Evolutionary conservation across 495 filamentous ascomycete genomes (phyloP).

Genomic region (Xylaria castorea): DNA sequence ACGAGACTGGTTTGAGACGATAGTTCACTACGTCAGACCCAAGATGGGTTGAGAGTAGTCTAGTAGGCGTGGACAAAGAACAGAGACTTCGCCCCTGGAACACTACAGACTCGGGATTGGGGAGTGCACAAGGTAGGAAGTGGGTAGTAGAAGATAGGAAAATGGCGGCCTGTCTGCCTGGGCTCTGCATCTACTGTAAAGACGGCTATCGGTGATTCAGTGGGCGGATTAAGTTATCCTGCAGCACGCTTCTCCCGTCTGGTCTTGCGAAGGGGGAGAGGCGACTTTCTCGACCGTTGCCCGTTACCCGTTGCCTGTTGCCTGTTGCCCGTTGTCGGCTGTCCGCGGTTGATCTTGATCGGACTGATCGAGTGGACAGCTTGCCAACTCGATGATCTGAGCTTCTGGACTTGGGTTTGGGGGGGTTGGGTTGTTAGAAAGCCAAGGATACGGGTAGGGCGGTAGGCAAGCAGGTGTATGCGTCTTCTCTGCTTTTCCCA

Average conservation of each 20-base stretch:
- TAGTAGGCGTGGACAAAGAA: conserved; percentile 19
- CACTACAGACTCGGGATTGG: not conserved
- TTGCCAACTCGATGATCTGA: not conserved
- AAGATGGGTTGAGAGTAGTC: conserved; percentile 22
- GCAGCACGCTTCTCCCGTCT: conserved; percentile 12
- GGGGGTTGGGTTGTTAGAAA: not conserved
- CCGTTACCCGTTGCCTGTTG: not conserved
- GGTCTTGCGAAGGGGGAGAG: not conserved
- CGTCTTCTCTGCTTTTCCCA: conserved; percentile 3
- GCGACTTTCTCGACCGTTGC: conserved; percentile 3
- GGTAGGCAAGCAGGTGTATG: conserved; percentile 14
- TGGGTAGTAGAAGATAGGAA: conserved; percentile 23
- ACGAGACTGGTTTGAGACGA: not conserved
- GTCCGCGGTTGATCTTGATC: not conserved
- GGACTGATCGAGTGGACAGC: not conserved
- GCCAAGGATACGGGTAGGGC: not conserved
- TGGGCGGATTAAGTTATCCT: conserved; percentile 15
- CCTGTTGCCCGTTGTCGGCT: conserved; percentile 1
- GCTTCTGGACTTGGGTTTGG: conserved; percentile 3
- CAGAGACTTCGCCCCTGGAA: conserved; percentile 34
- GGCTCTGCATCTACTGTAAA: not conserved
- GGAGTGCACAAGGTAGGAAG: conserved; percentile 19
- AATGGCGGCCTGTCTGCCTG: conserved; percentile 20
- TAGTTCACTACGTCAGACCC: conserved; percentile 15
- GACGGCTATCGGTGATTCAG: conserved; percentile 22